phyloP scores from a whole-genome alignment of 495 filamentous ascomycete species.

The Poronia punctata region DNA sequence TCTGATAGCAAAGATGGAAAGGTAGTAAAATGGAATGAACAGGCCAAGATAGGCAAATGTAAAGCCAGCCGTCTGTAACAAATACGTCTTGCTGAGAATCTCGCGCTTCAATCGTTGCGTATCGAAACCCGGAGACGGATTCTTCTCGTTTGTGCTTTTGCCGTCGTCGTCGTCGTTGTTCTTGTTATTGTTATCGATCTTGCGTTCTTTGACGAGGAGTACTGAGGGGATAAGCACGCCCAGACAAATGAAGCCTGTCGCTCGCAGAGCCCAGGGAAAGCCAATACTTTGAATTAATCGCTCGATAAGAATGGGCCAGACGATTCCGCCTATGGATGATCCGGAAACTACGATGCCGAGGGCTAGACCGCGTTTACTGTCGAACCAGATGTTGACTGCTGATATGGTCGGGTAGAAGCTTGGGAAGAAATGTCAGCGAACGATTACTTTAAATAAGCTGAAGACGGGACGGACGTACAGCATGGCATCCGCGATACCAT shows the following conservation, averaged over 20 bases:
- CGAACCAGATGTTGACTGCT: no score
- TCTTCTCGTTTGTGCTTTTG: conserved; percentile 10
- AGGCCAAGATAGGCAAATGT: conserved; percentile 56
- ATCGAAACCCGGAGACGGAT: no score
- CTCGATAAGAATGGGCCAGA: conserved; percentile 58
- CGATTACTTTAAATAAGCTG: no score
- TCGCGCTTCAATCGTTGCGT: no score
- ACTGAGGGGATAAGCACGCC: conserved; percentile 47
- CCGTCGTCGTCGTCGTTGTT: conserved; percentile 4
- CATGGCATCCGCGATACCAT: no score
- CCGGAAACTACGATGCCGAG: conserved; percentile 56
- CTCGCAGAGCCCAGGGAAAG: conserved; percentile 61
- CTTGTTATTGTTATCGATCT: conserved; percentile 16
- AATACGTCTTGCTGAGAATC: conserved; percentile 39
- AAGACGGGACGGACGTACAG: no score
- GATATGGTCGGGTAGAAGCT: no score
- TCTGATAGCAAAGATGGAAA: conserved; percentile 47
- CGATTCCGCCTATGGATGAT: conserved; percentile 52
- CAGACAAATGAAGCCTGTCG: conserved; percentile 56
- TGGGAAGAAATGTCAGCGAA: no score
- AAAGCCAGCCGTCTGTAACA: conserved; percentile 11
- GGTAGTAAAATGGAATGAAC: conserved; percentile 57
- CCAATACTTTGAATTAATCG: conserved; percentile 50
- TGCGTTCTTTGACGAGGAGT: conserved; percentile 13
- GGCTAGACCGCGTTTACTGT: conserved; percentile 54